Base-by-base conservation (phyloP, 2,329 filamentous ascomycete species). In the Aureobasidium sp. region DNA sequence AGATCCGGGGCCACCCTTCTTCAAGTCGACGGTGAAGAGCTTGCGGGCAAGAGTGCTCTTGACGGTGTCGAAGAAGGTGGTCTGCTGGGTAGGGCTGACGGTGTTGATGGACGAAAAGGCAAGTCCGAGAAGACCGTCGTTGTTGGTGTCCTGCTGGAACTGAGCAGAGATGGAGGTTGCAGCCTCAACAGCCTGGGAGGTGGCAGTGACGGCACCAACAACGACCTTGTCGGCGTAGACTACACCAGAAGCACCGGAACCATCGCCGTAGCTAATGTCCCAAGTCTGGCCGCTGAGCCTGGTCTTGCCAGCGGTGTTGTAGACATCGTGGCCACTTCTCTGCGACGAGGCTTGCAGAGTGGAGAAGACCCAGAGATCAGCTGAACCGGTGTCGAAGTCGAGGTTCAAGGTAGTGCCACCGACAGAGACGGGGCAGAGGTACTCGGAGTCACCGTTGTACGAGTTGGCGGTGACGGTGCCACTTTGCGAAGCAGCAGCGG, bases 321-420 rank as follows among this genome's bases (percentile, higher is more conserved):
- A 90, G 67, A 84, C 71, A 42, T 74, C 69, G 68, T 88, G 86
- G 7, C 83, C 84, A 6, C 71, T 70, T 31, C 80, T 78, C 57
- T 84, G 74, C 15, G 75, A 73, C 3, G 74, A 67, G 7, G 81
- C 70, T 15, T 86, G 82, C 25, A 85, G 77, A 20, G 78, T 79
- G 0, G 86, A 88, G 73, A 87, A 88, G 45, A 84, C 87, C 82
- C 82, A 94, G 55, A 82, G 84, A 67, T 51, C 47, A 15, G 62
- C 79, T 65, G 78, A 87, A 65, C 79, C 87, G n/a, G 89, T 91
- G 67, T 91, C 89, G 64, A 91, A 82, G 70, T 90, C 87, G 64
- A 91, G 72, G 64, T 84, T 81, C 65, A 90, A 71, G 5, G 77
- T 82, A 67, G 87, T 84, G 70, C 81, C 75, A 45, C 88, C 89